Base-by-base conservation (phyloP, 768 basidiomycete genomes). In the Mrakia hoshinonis region DNA sequence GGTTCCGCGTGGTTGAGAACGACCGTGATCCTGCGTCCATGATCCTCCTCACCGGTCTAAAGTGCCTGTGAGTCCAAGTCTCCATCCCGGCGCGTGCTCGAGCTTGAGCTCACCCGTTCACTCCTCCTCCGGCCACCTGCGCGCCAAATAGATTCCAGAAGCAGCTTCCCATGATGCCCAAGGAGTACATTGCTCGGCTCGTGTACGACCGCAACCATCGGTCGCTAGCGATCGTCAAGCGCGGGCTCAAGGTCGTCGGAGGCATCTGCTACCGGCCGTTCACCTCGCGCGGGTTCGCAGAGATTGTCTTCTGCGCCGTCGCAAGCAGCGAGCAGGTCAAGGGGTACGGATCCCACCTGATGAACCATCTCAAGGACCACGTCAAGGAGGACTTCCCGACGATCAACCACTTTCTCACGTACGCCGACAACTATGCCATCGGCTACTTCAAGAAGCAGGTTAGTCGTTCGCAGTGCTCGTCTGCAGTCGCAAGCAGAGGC, bases 231-330 rank as follows among this genome's bases (percentile, higher is more conserved):
- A 96, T 99, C 77, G 88, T 96, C 77, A 97, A 97, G 80, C 85
- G 88, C 31, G 96, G 96, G 0, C 88, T 87, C 79, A 94, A 94
- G 77, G 95, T 98, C 52, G 95, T 97, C 2, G 95, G 94, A 29
- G 96, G 96, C 5, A 98, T 99, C 74, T 95, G 92, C 77, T 99
- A 90, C 81, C 85, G 96, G 43, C 95, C 95, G 1, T 98, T 99
- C 77, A 89, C 91, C 46, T 92, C 92, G 76, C 85, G 94, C 73
- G 87, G 89, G 22, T 99, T 99, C 76, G 92, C 94, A 38, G 96
- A 99, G 80, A 98, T 99, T 76, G 94, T 96, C 9, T 99, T 99
- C 81, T 98, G 97, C 77, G 96, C 96, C 0, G 95, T 95, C 9
- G 91, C 92, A 34, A 92, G 91, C 39, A 91, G 90, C 7, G 93